These are phyloP conservation scores for Monascus purpureus DNA, from an alignment of 495 filamentous ascomycete species.

Conservation along the genomic window DNA sequence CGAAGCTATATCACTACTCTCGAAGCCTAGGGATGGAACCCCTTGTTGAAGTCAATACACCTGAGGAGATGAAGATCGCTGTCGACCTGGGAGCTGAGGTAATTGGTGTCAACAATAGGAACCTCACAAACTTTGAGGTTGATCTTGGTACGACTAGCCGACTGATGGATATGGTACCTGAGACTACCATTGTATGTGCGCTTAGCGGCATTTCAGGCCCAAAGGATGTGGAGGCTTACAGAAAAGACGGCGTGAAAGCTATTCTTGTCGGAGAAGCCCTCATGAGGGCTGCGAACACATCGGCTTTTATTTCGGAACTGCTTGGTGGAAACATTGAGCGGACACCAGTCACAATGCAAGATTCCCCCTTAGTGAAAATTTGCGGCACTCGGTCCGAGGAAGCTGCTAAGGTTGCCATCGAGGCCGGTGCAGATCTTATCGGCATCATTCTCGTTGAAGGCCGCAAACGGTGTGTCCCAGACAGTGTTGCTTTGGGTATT, in stretches of 20 bases:
- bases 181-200: slow-evolving; percentile 82
- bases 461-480: slow-evolving; percentile 61
- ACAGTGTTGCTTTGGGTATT: slow-evolving; percentile 65
- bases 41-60: slow-evolving; percentile 88
- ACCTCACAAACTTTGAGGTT: slow-evolving; percentile 90
- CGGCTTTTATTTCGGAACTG: slow-evolving; percentile 67
- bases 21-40: slow-evolving; percentile 92
- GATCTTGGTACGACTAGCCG: slow-evolving; percentile 89
- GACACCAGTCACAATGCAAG: slow-evolving; percentile 4
- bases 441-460: slow-evolving; percentile 85
- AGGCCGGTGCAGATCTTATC: slow-evolving; percentile 81
- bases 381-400: slow-evolving; percentile 85
- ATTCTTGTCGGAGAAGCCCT: slow-evolving; percentile 91
- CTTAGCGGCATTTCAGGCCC: slow-evolving; percentile 87
- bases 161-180: slow-evolving; percentile 70
- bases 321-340: slow-evolving; percentile 42
- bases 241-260: slow-evolving; percentile 78
- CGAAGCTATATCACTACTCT: slow-evolving; percentile 74
- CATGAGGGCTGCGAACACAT: slow-evolving; percentile 73
- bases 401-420: slow-evolving; percentile 64
- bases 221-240: slow-evolving; percentile 81
- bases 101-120: slow-evolving; percentile 96
- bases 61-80: slow-evolving; percentile 82
- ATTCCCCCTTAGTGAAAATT: slow-evolving; percentile 69
- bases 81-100: slow-evolving; percentile 80